Conservation (phyloP, 2,329 filamentous ascomycete genomes). For the Fusarium sp. region DNA sequence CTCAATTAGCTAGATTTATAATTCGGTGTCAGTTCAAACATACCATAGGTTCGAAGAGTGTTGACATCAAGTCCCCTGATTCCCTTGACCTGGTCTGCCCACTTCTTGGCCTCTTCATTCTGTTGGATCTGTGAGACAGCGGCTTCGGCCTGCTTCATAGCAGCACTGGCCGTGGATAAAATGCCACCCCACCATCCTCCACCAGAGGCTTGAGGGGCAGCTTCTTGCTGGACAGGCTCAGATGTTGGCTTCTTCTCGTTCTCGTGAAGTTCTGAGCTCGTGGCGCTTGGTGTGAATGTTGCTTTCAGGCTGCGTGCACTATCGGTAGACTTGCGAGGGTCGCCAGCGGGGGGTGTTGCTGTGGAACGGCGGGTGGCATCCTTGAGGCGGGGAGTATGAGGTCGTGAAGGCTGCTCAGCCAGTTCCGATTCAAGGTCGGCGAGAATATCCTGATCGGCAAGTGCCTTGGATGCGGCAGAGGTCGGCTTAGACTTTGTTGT, state of each 20-base stretch:
- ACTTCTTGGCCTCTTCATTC: slow-evolving; percentile 95
- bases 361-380: slow-evolving; percentile 59
- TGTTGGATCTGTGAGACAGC: slow-evolving; percentile 95
- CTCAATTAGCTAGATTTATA: background rate
- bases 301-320: slow-evolving; percentile 77
- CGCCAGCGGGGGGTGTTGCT: slow-evolving; percentile 65
- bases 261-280: slow-evolving; percentile 70
- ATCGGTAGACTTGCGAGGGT: slow-evolving; percentile 80
- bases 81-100: slow-evolving; percentile 92
- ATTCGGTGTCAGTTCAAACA: slow-evolving; percentile 6
- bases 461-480: slow-evolving; percentile 60
- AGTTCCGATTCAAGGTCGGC: slow-evolving; percentile 83
- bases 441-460: slow-evolving; percentile 77
- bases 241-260: slow-evolving; percentile 61
- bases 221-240: slow-evolving; percentile 53
- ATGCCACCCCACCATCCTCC: slow-evolving; percentile 92
- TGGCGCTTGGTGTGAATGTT: slow-evolving; percentile 75
- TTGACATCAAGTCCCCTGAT: slow-evolving; percentile 72
- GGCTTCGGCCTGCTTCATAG: slow-evolving; percentile 90
- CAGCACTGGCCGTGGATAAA: slow-evolving; percentile 83
- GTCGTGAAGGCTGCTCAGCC: slow-evolving; percentile 77
- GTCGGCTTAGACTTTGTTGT: slow-evolving; percentile 57
- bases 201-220: slow-evolving; percentile 52
- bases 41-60: slow-evolving; percentile 66
- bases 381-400: slow-evolving; percentile 82